Conservation (phyloP, 129 eudicot species). For the Pseudognaphalium luteoalbum region DNA sequence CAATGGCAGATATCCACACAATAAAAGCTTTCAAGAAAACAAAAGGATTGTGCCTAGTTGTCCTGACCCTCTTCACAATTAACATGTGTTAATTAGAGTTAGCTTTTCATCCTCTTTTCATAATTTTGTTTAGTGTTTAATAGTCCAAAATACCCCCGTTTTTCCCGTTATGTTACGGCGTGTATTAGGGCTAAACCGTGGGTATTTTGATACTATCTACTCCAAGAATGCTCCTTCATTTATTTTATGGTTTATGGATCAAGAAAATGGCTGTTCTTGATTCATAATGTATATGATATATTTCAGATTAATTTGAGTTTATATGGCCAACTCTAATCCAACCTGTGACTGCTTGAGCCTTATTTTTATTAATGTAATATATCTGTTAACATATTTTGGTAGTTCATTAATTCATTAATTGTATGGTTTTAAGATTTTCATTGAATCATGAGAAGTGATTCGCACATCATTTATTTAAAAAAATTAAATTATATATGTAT, state of each 20-base stretch:
- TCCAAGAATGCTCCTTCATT: constrained; percentile 3
- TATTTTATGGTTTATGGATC: constrained; percentile 28
- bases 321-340: background rate
- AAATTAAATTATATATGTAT: too few relatives aligned
- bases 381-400: too few relatives aligned
- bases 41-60: constrained; percentile 87
- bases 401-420: too few relatives aligned
- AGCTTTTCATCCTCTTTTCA: background rate
- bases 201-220: constrained; percentile 71
- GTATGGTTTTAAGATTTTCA: too few relatives aligned
- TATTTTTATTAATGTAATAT: too few relatives aligned
- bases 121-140: background rate
- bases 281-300: constrained; percentile 51
- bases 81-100: constrained; percentile 22
- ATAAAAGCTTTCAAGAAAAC: constrained; percentile 41
- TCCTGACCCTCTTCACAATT: constrained; percentile 96
- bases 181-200: constrained; percentile 65
- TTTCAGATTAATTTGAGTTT: constrained; percentile 20
- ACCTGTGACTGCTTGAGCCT: background rate
- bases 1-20: constrained; percentile 39
- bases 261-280: constrained; percentile 38
- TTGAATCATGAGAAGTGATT: too few relatives aligned
- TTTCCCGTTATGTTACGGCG: constrained; percentile 36
- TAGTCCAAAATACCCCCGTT: constrained; percentile 91
- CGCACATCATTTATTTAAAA: too few relatives aligned